Conservation (phyloP, 2,329 filamentous ascomycete genomes). For the Cordyceps farinosa region DNA sequence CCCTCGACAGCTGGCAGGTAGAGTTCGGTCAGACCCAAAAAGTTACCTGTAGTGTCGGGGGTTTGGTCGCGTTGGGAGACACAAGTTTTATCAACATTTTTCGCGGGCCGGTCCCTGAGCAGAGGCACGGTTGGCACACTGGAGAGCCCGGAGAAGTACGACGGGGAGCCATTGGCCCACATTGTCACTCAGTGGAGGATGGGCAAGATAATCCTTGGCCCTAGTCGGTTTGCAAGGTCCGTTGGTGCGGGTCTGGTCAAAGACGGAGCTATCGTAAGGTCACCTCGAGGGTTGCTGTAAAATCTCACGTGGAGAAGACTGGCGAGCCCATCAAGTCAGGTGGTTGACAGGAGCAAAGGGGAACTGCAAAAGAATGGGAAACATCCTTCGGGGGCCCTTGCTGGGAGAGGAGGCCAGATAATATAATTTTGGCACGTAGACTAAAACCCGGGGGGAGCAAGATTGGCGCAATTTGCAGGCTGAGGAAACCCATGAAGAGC, state of each 20-base stretch:
- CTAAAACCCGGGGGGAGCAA: slow-evolving; percentile 12
- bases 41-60: neutral
- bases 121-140: slow-evolving; percentile 12
- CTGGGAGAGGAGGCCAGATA: neutral
- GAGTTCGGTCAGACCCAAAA: slow-evolving; percentile 37
- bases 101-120: slow-evolving; percentile 11
- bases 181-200: slow-evolving; percentile 17
- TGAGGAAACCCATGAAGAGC: slow-evolving; percentile 15
- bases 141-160: slow-evolving; percentile 13
- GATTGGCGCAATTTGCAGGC: slow-evolving; percentile 19
- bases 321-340: neutral
- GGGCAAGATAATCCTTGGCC: slow-evolving; percentile 15
- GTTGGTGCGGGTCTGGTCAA: slow-evolving; percentile 15
- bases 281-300: neutral
- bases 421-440: slow-evolving; percentile 14
- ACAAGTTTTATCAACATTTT: slow-evolving; percentile 15
- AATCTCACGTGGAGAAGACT: neutral
- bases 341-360: neutral
- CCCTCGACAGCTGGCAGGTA: slow-evolving; percentile 58
- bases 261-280: slow-evolving; percentile 15
- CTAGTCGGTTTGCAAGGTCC: slow-evolving; percentile 8
- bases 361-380: slow-evolving; percentile 1
- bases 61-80: slow-evolving; percentile 19
- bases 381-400: slow-evolving; percentile 12
- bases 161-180: slow-evolving; percentile 17